Percentiles rank a stretch among this genome's conserved stretches.
phyloP scores from a whole-genome alignment of 2,329 filamentous ascomycete species.

The Xylaria sp. region DNA sequence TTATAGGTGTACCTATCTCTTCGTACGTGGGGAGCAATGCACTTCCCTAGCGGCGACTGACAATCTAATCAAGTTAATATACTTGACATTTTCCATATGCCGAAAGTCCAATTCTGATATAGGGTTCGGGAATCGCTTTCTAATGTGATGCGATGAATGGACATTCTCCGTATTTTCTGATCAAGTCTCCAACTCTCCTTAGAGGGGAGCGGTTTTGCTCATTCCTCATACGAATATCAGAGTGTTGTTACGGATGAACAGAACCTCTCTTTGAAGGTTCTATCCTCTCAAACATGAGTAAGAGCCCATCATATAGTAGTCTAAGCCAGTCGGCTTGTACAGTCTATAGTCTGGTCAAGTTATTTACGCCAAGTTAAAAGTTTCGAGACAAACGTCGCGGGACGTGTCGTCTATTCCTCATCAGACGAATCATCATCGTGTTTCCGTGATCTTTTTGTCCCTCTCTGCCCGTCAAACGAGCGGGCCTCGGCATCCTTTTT shows the following conservation, averaged over 20 bases:
- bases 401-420: conserved; percentile 37
- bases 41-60: not conserved
- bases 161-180: not conserved
- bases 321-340: not conserved
- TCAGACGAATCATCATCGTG: conserved; percentile 45
- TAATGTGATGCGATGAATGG: not conserved
- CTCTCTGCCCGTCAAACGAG: conserved; percentile 30
- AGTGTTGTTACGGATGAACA: not conserved
- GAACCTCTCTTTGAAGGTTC: not conserved
- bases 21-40: not conserved
- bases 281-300: not conserved
- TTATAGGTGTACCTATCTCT: not conserved
- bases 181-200: not conserved
- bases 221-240: not conserved
- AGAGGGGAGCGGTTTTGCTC: not conserved
- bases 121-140: not conserved
- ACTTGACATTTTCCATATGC: not conserved
- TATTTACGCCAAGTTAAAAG: not conserved
- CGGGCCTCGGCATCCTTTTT: conserved; percentile 62
- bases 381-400: too few relatives aligned
- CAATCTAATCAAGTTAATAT: not conserved
- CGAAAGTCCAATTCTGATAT: not conserved
- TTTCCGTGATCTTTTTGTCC: conserved; percentile 49
- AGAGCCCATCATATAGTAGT: not conserved
- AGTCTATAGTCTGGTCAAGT: not conserved